Conservation (phyloP, 2,329 filamentous ascomycete genomes). For the Scolecobasidium constrictum region DNA sequence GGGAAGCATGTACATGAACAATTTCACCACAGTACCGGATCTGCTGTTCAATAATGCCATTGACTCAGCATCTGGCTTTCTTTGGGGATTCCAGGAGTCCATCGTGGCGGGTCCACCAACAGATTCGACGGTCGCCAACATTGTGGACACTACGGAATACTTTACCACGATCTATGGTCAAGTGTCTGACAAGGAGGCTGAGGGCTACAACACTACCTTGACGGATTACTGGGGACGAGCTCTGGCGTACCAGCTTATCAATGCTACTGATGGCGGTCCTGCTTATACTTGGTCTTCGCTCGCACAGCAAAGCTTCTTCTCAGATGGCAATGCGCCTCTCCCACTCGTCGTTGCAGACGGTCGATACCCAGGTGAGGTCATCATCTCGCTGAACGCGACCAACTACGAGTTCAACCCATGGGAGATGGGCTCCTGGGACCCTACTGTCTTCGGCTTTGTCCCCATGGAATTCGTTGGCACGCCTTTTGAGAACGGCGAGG, state of each 20-base stretch:
- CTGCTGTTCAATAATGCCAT: slow-evolving; percentile 36
- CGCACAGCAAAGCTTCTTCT: slow-evolving; percentile 50
- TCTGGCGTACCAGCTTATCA: slow-evolving; percentile 76
- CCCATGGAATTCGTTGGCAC: slow-evolving; percentile 63
- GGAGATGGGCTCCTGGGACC: slow-evolving; percentile 69
- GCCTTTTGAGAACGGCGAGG: slow-evolving; percentile 52
- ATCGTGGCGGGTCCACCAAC: slow-evolving; percentile 41
- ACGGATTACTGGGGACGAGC: slow-evolving; percentile 86
- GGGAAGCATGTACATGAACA: slow-evolving; percentile 66
- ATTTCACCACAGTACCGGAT: slow-evolving; percentile 59
- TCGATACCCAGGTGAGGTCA: slow-evolving; percentile 47
- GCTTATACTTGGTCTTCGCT: slow-evolving; percentile 77
- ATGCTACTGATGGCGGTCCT: slow-evolving; percentile 62
- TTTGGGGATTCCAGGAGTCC: slow-evolving; percentile 54
- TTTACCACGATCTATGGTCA: slow-evolving; percentile 47
- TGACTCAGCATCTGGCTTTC: slow-evolving; percentile 21
- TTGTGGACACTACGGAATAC: slow-evolving; percentile 50
- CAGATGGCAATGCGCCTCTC: slow-evolving; percentile 53
- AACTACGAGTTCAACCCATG: slow-evolving; percentile 70
- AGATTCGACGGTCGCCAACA: neutral
- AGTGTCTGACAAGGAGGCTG: slow-evolving; percentile 50
- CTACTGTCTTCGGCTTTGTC: slow-evolving; percentile 59
- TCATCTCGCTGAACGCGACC: slow-evolving; percentile 61
- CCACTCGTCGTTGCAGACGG: slow-evolving; percentile 64
- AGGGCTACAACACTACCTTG: slow-evolving; percentile 58